Evolutionary conservation across 331 rosid genomes (phyloP).

Genomic region (Malus hybrid): DNA sequence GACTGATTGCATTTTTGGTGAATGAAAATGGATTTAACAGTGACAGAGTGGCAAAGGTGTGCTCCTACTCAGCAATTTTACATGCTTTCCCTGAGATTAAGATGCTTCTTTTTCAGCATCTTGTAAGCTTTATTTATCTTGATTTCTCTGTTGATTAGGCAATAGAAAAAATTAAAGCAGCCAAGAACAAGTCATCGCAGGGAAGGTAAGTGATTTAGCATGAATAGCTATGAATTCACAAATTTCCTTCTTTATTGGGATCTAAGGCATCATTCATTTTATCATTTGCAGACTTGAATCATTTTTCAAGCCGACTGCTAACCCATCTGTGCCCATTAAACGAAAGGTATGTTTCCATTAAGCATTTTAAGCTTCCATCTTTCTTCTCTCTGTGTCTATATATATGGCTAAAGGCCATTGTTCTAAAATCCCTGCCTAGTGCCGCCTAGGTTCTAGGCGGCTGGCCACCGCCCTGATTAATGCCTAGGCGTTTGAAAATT

Average conservation of each 20-base stretch:
- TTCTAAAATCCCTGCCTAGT: no score
- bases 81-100: conserved; percentile 11
- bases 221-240: not conserved
- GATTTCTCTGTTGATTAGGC: conserved; percentile 50
- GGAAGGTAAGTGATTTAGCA: conserved; percentile 60
- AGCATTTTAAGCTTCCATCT: conserved; percentile 8
- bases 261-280: not conserved
- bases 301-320: conserved; percentile 72
- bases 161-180: conserved; percentile 89
- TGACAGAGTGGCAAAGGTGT: conserved; percentile 87
- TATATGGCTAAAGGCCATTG: no score
- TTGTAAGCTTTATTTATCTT: not conserved
- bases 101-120: conserved; percentile 8
- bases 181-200: conserved; percentile 88
- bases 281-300: conserved; percentile 65
- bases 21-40: conserved; percentile 92
- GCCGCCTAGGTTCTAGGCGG: no score
- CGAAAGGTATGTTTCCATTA: conserved; percentile 55
- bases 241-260: conserved; percentile 5
- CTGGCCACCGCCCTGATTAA: no score
- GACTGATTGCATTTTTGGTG: conserved; percentile 66
- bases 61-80: conserved; percentile 6
- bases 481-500: no score
- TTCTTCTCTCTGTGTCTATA: not conserved
- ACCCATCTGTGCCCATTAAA: conserved; percentile 58